Conservation (phyloP, 73 alveolate genomes). For the Effrenium voratum region DNA sequence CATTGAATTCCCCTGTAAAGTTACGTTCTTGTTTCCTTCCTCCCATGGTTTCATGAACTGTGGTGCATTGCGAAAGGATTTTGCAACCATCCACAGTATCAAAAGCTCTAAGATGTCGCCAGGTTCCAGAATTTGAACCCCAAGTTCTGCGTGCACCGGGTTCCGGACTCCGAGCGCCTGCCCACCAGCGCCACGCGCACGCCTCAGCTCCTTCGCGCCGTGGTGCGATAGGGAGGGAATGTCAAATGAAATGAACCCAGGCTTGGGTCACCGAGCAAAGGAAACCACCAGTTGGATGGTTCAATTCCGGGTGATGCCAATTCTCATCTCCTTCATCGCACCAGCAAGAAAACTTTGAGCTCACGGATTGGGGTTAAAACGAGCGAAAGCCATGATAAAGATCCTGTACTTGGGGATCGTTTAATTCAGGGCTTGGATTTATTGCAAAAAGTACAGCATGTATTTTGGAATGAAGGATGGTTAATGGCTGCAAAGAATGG, state of each 20-base stretch:
- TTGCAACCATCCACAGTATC: no score
- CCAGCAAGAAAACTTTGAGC: background rate
- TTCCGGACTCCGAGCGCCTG: constrained; percentile 68
- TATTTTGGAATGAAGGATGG: no score
- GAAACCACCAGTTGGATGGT: background rate
- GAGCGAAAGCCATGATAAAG: no score
- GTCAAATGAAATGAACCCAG: background rate
- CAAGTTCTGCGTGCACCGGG: constrained; percentile 87
- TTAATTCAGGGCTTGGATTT: no score
- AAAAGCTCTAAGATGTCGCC: no score
- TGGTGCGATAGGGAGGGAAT: background rate
- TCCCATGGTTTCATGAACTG: no score
- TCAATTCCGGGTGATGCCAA: background rate
- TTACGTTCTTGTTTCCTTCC: no score
- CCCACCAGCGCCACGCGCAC: constrained; percentile 87
- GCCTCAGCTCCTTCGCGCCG: background rate
- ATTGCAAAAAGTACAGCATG: no score
- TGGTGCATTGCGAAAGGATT: no score
- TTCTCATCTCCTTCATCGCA: background rate
- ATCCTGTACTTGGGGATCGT: no score
- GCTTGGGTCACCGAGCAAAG: background rate
- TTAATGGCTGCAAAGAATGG: no score
- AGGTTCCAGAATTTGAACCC: constrained; percentile 89
- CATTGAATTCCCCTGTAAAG: no score
- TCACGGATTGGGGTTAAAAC: background rate